These are phyloP conservation scores for Kazachstania kunashirensis DNA, from an alignment of 805 yeast species.

Conservation along the genomic window DNA sequence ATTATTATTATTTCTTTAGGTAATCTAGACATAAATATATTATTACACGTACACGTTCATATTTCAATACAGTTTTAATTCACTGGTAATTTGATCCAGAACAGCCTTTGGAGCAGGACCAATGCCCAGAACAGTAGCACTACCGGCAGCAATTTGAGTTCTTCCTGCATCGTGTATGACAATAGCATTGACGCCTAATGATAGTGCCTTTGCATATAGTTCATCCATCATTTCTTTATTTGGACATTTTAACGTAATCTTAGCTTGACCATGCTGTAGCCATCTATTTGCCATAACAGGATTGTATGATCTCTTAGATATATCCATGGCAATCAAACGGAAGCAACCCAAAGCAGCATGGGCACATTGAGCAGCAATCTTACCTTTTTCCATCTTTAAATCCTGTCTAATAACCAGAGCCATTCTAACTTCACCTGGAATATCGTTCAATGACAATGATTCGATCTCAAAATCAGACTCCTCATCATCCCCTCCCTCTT, in stretches of 20 bases:
- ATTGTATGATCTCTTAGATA: constrained; percentile 42
- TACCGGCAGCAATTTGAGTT: constrained; percentile 92
- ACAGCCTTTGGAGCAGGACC: constrained; percentile 91
- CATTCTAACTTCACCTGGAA: constrained; percentile 79
- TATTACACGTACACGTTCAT: background rate
- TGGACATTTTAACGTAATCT: constrained; percentile 72
- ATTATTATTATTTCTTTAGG: background rate
- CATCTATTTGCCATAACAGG: constrained; percentile 62
- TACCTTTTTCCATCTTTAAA: constrained; percentile 87
- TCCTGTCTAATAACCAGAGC: constrained; percentile 83
- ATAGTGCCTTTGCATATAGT: constrained; percentile 70
- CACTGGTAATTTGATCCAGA: constrained; percentile 74
- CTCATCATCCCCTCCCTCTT: constrained; percentile 35
- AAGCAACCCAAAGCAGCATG: constrained; percentile 95
- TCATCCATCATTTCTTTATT: constrained; percentile 61
- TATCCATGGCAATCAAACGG: constrained; percentile 48
- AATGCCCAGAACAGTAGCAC: constrained; percentile 90
- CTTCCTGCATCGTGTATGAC: constrained; percentile 94
- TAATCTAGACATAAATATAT: no score
- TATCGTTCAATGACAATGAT: constrained; percentile 48
- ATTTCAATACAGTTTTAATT: constrained; percentile 36
- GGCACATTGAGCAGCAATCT: constrained; percentile 93
- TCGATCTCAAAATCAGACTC: constrained; percentile 52
- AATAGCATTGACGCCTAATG: constrained; percentile 66
- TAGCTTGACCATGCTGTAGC: constrained; percentile 84